phyloP scores from a whole-genome alignment of 2,329 filamentous ascomycete species.

The Dactylellina parvicollis region DNA sequence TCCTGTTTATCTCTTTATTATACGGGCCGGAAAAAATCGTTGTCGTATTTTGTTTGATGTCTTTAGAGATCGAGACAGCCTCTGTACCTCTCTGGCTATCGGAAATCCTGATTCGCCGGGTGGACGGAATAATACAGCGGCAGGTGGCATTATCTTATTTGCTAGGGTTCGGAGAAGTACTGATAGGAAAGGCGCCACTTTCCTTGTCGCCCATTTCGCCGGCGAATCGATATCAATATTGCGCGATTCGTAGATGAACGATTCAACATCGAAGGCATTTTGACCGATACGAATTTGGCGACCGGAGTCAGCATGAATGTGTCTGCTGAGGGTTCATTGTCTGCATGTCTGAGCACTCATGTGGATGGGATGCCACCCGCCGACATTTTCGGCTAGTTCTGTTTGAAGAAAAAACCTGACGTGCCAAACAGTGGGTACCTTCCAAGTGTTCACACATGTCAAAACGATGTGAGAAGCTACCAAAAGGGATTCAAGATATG shows the following conservation, averaged over 20 bases:
- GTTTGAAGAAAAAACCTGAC: constrained; percentile 41
- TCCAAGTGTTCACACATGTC: constrained; percentile 52
- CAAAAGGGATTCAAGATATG: constrained; percentile 48
- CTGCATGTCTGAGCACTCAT: constrained; percentile 6
- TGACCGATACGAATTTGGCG: constrained; percentile 7
- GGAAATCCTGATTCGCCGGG: constrained; percentile 47
- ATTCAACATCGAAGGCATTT: constrained; percentile 4
- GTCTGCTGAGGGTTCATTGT: constrained; percentile 4
- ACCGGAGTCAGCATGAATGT: constrained; percentile 14
- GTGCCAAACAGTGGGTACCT: constrained; percentile 41
- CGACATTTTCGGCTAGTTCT: constrained; percentile 48
- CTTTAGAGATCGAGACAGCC: constrained; percentile 11
- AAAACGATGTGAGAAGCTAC: constrained; percentile 42
- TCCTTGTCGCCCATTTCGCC: constrained; percentile 21
- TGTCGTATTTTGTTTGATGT: constrained; percentile 20
- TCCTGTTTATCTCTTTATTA: constrained; percentile 24
- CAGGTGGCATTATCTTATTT: constrained; percentile 53
- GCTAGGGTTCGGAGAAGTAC: constrained; percentile 17
- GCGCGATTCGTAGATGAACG: constrained; percentile 26
- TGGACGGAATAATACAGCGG: constrained; percentile 52
- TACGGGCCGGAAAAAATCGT: constrained; percentile 32
- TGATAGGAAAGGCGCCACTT: constrained; percentile 36
- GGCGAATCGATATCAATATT: neutral
- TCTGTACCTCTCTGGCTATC: constrained; percentile 17
- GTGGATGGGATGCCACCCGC: constrained; percentile 29